Conservation (phyloP, 768 basidiomycete genomes). For the Kwoniella botswanensis region DNA sequence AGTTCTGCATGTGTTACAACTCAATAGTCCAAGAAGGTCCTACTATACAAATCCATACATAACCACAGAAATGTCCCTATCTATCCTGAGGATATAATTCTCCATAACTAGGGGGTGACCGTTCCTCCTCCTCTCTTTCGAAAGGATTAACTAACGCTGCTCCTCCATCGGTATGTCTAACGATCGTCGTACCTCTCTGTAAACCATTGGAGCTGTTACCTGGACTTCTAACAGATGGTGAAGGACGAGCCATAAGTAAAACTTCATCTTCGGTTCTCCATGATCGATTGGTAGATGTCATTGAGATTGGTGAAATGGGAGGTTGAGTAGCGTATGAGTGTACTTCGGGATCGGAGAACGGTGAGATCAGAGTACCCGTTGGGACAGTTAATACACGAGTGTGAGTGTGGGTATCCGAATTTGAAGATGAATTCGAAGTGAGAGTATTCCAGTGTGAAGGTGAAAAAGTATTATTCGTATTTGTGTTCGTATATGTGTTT, state of each 20-base stretch:
- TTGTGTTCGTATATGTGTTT: background rate
- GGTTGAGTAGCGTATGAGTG: background rate
- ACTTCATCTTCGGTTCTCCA: constrained; percentile 30
- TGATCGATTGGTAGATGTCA: constrained; percentile 19
- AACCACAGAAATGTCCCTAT: background rate
- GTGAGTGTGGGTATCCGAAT: background rate
- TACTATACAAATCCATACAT: background rate
- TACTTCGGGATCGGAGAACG: constrained; percentile 1
- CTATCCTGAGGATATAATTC: constrained; percentile 26
- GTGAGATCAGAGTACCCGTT: background rate
- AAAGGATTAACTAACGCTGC: background rate
- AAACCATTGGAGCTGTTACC: background rate
- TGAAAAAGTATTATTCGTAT: background rate
- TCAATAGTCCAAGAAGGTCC: background rate
- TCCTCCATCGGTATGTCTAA: constrained; percentile 28
- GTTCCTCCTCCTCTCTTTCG: background rate
- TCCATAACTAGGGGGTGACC: constrained; percentile 27
- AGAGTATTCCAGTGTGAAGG: background rate
- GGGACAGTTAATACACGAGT: no score
- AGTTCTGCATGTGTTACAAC: background rate
- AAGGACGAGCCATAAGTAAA: background rate
- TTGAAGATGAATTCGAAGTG: background rate
- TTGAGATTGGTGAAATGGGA: constrained; percentile 6
- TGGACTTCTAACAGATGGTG: background rate
- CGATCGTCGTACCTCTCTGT: constrained; percentile 22